phyloP scores from a whole-genome alignment of 2,329 filamentous ascomycete genomes.

The Mariannaea elegans region DNA sequence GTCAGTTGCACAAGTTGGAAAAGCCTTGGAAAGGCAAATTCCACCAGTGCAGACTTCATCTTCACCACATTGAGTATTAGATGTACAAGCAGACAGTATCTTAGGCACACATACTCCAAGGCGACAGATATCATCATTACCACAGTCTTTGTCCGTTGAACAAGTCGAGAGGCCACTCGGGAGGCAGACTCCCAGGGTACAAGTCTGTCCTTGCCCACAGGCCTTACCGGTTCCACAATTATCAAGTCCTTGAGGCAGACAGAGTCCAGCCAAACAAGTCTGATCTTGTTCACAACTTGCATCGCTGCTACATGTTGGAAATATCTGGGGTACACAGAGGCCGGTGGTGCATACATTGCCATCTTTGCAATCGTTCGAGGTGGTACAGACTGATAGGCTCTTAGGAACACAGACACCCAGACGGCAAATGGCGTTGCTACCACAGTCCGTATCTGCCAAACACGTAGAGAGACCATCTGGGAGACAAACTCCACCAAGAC shows the following conservation, averaged over 20 bases:
- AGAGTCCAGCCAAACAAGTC: background rate
- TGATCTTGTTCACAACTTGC: background rate
- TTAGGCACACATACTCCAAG: slow-evolving; percentile 5
- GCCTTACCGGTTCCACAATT: background rate
- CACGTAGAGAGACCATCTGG: background rate
- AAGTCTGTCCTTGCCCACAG: slow-evolving; percentile 2
- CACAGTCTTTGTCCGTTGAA: background rate
- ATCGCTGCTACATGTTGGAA: slow-evolving; percentile 4
- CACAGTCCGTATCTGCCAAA: background rate
- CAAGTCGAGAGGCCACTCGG: background rate
- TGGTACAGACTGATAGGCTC: background rate
- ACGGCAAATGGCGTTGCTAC: background rate
- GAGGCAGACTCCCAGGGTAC: slow-evolving; percentile 5
- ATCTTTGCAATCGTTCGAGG: background rate
- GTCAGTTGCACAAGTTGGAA: background rate
- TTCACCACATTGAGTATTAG: background rate
- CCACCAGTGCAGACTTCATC: background rate
- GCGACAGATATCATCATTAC: background rate
- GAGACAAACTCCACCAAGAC: background rate
- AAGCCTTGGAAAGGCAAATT: background rate
- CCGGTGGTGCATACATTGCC: slow-evolving; percentile 1
- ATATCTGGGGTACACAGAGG: background rate
- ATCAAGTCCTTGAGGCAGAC: background rate
- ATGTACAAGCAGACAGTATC: background rate
- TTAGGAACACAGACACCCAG: slow-evolving; percentile 5